Conservation (phyloP, 1,139 yeast species). For the Entelexis paramagnoliae region DNA sequence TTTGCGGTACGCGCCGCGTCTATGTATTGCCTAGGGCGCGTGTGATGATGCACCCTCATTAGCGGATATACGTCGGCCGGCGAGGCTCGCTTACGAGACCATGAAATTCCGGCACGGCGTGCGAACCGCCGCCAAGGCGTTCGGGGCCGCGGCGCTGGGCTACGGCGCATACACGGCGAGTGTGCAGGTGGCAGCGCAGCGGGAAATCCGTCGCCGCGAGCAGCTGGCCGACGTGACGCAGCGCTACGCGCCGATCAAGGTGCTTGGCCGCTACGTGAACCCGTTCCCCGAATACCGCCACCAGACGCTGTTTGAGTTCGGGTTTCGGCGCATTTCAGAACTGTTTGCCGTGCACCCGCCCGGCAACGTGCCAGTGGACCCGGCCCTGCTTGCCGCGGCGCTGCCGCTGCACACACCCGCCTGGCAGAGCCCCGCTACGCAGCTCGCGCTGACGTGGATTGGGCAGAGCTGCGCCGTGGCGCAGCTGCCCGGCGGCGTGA, state of each 20-base stretch:
- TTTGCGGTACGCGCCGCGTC: too few species aligned
- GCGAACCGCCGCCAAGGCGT: slow-evolving; percentile 2
- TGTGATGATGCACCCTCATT: too few species aligned
- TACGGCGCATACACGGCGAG: slow-evolving; percentile 19
- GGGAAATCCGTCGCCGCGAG: slow-evolving; percentile 16
- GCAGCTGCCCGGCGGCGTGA: slow-evolving; percentile 54
- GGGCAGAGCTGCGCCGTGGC: slow-evolving; percentile 83
- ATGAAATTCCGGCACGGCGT: slow-evolving; percentile 4
- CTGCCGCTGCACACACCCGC: slow-evolving; percentile 53
- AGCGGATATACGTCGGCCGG: too few species aligned
- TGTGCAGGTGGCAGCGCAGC: slow-evolving; percentile 15
- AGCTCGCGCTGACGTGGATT: slow-evolving; percentile 69
- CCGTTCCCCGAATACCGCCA: slow-evolving; percentile 88
- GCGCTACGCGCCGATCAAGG: slow-evolving; percentile 37
- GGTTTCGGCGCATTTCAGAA: slow-evolving; percentile 60
- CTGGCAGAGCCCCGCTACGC: slow-evolving; percentile 23
- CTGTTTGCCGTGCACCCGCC: slow-evolving; percentile 56
- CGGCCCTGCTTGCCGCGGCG: slow-evolving; percentile 37
- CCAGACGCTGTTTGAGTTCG: slow-evolving; percentile 79
- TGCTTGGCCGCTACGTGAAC: slow-evolving; percentile 75
- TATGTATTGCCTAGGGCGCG: too few species aligned
- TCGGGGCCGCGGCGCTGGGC: slow-evolving; percentile 16
- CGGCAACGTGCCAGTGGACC: slow-evolving; percentile 52
- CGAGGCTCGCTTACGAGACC: slow-evolving; percentile 1
- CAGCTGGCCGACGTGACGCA: slow-evolving; percentile 28